Evolutionary conservation across 148 eudicot species (phyloP).

Genomic region (Rhododendron kiyosumense): DNA sequence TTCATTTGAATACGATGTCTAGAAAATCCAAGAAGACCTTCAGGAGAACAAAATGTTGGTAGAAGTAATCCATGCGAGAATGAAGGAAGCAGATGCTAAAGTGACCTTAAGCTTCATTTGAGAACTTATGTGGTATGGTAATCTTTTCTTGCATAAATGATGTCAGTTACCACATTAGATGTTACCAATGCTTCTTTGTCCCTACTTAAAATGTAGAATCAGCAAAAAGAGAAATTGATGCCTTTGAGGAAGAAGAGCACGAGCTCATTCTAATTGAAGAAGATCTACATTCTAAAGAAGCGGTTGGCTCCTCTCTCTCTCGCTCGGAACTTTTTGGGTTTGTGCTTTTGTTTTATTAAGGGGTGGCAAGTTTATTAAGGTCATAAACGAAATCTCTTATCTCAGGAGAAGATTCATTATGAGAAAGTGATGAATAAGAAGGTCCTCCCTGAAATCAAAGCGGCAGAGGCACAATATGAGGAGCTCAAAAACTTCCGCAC

Average conservation of each 20-base stretch:
- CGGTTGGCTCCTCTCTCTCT: background rate
- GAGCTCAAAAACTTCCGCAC: constrained; percentile 51
- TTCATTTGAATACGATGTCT: constrained; percentile 15
- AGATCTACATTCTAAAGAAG: too few relatives aligned
- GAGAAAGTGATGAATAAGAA: constrained; percentile 42
- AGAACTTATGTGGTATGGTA: constrained; percentile 61
- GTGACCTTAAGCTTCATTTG: constrained; percentile 47
- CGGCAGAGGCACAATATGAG: constrained; percentile 45
- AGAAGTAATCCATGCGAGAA: constrained; percentile 30
- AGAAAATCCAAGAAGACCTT: constrained; percentile 51
- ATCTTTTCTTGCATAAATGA: background rate
- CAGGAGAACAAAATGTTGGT: constrained; percentile 47
- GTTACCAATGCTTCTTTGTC: constrained; percentile 8
- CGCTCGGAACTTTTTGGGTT: background rate
- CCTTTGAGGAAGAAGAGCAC: constrained; percentile 50
- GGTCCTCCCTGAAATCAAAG: constrained; percentile 48
- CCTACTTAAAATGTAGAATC: constrained; percentile 48
- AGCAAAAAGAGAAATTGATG: constrained; percentile 59
- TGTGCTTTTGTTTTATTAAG: constrained; percentile 1
- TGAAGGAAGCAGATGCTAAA: constrained; percentile 48
- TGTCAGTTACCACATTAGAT: background rate
- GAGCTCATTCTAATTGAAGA: constrained; percentile 48
- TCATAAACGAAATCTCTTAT: constrained; percentile 9
- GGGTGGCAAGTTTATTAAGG: constrained; percentile 1
- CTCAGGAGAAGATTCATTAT: constrained; percentile 56